phyloP scores from a whole-genome alignment of 352 stramenopile genomes.

The Plasmopara muralis region DNA sequence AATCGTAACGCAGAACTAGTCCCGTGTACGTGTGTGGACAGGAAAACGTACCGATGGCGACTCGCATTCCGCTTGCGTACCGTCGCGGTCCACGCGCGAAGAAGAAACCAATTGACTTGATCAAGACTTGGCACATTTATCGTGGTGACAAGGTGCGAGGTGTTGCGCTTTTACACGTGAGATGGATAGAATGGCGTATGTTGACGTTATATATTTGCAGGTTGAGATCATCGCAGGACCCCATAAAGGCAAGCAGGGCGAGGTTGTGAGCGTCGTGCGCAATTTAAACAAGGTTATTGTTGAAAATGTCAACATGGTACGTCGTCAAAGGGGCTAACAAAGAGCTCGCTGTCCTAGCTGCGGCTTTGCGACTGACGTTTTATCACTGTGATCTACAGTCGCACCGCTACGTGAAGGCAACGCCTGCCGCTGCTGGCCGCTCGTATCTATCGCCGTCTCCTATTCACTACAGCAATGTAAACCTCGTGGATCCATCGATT shows the following conservation, averaged over 20 bases:
- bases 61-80: conserved; percentile 73
- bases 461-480: conserved; percentile 87
- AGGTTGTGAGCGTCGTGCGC: conserved; percentile 66
- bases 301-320: conserved; percentile 85
- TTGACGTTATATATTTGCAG: conserved; percentile 15
- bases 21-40: conserved; percentile 23
- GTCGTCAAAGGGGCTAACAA: conserved; percentile 2
- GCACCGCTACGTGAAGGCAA: conserved; percentile 80
- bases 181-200: neutral
- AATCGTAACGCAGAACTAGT: conserved; percentile 4
- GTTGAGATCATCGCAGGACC: conserved; percentile 77
- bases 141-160: conserved; percentile 61
- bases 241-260: conserved; percentile 77
- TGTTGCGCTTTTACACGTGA: neutral
- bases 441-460: conserved; percentile 76
- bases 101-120: conserved; percentile 70
- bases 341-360: neutral
- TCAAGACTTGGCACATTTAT: conserved; percentile 77
- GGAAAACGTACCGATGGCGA: conserved; percentile 43
- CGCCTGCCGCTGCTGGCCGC: conserved; percentile 51
- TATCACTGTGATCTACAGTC: conserved; percentile 12
- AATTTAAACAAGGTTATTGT: conserved; percentile 76
- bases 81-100: conserved; percentile 68
- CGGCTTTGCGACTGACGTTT: conserved; percentile 6
- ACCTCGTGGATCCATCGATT: conserved; percentile 75